Percentiles rank a stretch among this genome's conserved stretches.
These are phyloP conservation scores for Phytophthora rubi DNA, from an alignment of 352 stramenopile genomes.

Conservation along the genomic window DNA sequence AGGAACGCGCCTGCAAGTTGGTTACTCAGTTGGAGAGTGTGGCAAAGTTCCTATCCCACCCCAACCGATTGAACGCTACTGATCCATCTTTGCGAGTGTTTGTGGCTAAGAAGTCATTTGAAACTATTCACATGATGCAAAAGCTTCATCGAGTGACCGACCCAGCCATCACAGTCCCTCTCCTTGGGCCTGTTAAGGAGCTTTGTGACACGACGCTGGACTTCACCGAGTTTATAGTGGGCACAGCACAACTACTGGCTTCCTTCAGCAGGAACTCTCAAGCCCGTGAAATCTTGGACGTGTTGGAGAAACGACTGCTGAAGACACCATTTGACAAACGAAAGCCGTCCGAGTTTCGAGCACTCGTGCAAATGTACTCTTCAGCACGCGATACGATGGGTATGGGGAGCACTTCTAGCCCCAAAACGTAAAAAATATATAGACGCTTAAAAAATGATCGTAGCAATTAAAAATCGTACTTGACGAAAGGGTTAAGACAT, in stretches of 20 bases:
- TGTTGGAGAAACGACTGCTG: slow-evolving; percentile 31
- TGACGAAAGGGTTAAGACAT: no score
- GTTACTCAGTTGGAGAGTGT: slow-evolving; percentile 1
- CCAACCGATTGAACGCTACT: slow-evolving; percentile 1
- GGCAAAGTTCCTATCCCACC: background rate
- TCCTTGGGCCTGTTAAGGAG: no score
- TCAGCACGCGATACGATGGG: slow-evolving; percentile 6
- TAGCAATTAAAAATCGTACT: no score
- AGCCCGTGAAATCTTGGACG: slow-evolving; percentile 19
- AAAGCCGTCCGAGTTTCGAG: slow-evolving; percentile 4
- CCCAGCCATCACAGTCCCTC: no score
- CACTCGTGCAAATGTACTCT: slow-evolving; percentile 15
- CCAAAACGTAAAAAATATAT: background rate
- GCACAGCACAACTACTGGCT: slow-evolving; percentile 7
- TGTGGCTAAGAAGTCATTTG: no score
- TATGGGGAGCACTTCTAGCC: background rate
- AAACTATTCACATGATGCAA: no score
- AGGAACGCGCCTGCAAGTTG: background rate
- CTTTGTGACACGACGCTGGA: background rate
- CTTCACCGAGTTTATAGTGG: background rate
- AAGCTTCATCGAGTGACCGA: no score
- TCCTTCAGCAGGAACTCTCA: slow-evolving; percentile 19
- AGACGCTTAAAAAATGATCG: no score
- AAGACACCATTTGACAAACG: slow-evolving; percentile 12
- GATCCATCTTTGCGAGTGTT: background rate